Percentiles rank a stretch among this genome's conserved stretches.
These are phyloP conservation scores for Colletotrichum eleusines DNA, from an alignment of 2,329 filamentous ascomycete genomes.

Conservation along the genomic window DNA sequence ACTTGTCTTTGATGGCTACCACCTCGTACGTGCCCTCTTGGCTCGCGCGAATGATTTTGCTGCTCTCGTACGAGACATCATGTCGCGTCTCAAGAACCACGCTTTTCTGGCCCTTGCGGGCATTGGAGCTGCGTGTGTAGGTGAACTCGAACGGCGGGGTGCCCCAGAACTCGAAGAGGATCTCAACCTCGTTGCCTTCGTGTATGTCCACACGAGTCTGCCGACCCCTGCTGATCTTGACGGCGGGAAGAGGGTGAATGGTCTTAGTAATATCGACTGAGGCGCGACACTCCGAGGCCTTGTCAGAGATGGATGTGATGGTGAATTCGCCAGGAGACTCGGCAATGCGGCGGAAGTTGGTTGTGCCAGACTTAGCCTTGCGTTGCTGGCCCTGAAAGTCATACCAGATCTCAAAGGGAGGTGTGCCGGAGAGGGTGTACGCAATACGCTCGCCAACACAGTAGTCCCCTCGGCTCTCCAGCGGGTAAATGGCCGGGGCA, in stretches of 20 bases:
- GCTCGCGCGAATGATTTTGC: slow-evolving; percentile 84
- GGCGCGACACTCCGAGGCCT: slow-evolving; percentile 88
- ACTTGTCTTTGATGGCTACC: slow-evolving; percentile 93
- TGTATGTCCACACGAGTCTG: slow-evolving; percentile 91
- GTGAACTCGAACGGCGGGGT: slow-evolving; percentile 98
- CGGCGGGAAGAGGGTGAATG: slow-evolving; percentile 93
- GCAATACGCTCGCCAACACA: slow-evolving; percentile 96
- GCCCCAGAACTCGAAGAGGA: slow-evolving; percentile 94
- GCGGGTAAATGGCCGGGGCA: slow-evolving; percentile 88
- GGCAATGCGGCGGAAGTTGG: slow-evolving; percentile 91
- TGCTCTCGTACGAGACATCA: slow-evolving; percentile 84
- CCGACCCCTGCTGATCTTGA: slow-evolving; percentile 87
- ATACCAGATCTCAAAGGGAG: slow-evolving; percentile 94
- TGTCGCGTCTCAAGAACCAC: slow-evolving; percentile 91
- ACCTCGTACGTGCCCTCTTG: slow-evolving; percentile 99
- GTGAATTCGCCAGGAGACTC: slow-evolving; percentile 90
- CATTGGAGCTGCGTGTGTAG: slow-evolving; percentile 91
- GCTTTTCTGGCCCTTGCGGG: slow-evolving; percentile 80
- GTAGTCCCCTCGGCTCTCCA: slow-evolving; percentile 88
- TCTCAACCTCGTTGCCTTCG: slow-evolving; percentile 93
- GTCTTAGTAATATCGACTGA: slow-evolving; percentile 81
- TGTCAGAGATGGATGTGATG: slow-evolving; percentile 89
- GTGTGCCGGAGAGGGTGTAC: slow-evolving; percentile 89
- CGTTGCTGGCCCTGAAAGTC: slow-evolving; percentile 83
- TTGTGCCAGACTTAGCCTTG: slow-evolving; percentile 83